Percentiles rank a stretch among this genome's conserved stretches.
These are phyloP conservation scores for Austropuccinia psidii DNA, from an alignment of 1,284 basidiomycete genomes.

Conservation along the genomic window DNA sequence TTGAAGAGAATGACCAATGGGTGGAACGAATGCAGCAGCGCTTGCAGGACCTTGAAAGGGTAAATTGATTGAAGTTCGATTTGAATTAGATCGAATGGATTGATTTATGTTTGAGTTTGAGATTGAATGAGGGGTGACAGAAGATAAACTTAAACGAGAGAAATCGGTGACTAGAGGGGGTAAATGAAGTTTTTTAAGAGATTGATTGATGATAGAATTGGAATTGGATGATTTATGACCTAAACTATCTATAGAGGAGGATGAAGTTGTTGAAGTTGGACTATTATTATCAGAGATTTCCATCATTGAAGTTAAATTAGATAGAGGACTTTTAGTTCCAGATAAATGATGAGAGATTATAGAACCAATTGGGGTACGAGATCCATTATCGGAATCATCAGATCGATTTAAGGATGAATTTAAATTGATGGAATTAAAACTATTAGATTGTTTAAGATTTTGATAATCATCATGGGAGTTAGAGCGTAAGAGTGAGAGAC, in stretches of 20 bases:
- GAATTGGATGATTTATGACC: not conserved
- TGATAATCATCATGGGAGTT: constrained; percentile 24
- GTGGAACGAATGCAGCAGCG: constrained; percentile 52
- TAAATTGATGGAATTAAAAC: constrained; percentile 12
- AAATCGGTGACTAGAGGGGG: constrained; percentile 32
- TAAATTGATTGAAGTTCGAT: not conserved
- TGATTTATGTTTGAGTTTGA: not conserved
- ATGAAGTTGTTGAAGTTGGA: not conserved
- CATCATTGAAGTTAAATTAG: constrained; percentile 26
- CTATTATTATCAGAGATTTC: not conserved
- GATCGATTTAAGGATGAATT: constrained; percentile 5
- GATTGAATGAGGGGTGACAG: not conserved
- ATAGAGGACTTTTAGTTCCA: constrained; percentile 26
- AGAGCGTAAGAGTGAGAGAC: constrained; percentile 21
- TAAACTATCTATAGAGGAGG: not conserved
- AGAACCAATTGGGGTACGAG: not conserved
- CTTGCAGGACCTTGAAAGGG: constrained; percentile 50
- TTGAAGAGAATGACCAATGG: constrained; percentile 51
- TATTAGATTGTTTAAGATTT: not conserved
- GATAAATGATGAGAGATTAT: constrained; percentile 5
- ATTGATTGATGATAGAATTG: not conserved
- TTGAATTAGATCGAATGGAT: not conserved
- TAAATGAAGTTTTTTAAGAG: constrained; percentile 11
- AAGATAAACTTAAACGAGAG: not conserved
- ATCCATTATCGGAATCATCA: constrained; percentile 5